Evolutionary conservation across 2,329 filamentous ascomycete genomes (phyloP), one percentile per base, ranked within the genome.

Genomic region (Pseudogymnoascus sp.): DNA sequence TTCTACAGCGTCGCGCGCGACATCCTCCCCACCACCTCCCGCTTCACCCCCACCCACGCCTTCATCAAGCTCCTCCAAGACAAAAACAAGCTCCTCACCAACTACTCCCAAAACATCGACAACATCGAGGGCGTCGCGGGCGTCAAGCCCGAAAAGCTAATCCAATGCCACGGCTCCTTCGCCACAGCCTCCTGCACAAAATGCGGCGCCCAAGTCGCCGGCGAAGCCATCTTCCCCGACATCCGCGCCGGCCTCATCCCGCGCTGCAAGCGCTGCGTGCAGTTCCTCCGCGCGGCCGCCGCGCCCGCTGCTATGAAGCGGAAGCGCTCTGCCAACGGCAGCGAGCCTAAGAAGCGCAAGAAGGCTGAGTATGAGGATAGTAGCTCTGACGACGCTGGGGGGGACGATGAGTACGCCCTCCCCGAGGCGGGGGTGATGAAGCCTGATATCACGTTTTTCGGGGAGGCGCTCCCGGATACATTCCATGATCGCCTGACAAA

Each of bases 71-170:
- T 97, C 69, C 83, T 99, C 36, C 90, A 99, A 75, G 83, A 93
- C 68, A 89, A 92, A 74, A 86, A 84, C 67, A 96, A 96, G 75
- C 83, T 99, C 5, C 83, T 97, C 64, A 97, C 92, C 42, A 97
- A 97, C 77, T 99, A 97, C 78, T 96, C 94, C 0, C 94, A 99
- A 74, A 99, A 99, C 75, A 97, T 99, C 71, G 94, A 99, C 79
- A 97, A 97, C 69, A 86, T 97, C 60, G 93, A 99, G 75, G 84
- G 87, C 65, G 87, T 90, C 70, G 93, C 93, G 0, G 94, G 94
- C 22, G 90, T 99, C 64, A 76, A 80, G 22, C 82, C 85, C 1
- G 87, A 90, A 35, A 96, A 94, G 72, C 82, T 97, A 16, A 88
- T 99, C 28, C 93, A 99, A 75, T 97, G 94, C 73, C 94, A 99